Conservation (phyloP, 139 green algal genomes). For the Penium margaritaceum region DNA sequence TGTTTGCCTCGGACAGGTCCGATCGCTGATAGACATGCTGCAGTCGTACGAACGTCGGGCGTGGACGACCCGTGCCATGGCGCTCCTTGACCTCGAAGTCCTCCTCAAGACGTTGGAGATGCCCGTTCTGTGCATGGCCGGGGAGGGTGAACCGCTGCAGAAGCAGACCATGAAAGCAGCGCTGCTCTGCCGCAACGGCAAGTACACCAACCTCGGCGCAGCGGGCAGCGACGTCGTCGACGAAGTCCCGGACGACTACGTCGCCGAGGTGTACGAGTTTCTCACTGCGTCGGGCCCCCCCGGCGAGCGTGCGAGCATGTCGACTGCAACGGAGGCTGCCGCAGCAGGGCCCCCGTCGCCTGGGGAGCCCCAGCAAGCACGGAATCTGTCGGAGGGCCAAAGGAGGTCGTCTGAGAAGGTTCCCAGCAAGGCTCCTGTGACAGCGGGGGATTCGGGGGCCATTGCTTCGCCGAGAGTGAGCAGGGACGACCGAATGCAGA, state of each 20-base stretch:
- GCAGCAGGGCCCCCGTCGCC: too few relatives aligned
- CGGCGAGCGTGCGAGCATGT: background rate
- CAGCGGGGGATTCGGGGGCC: too few relatives aligned
- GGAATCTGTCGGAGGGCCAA: too few relatives aligned
- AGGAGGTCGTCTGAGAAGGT: too few relatives aligned
- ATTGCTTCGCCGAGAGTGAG: too few relatives aligned
- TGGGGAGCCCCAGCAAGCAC: too few relatives aligned
- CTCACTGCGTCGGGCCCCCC: background rate
- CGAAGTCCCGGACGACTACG: slow-evolving; percentile 22
- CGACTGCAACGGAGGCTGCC: too few relatives aligned
- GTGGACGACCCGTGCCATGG: slow-evolving; percentile 13
- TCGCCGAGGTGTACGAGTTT: slow-evolving; percentile 1
- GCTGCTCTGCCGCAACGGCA: slow-evolving; percentile 2
- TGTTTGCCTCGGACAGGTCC: slow-evolving; percentile 15
- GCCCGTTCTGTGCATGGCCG: slow-evolving; percentile 30
- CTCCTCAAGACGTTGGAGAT: slow-evolving; percentile 1
- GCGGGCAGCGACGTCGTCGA: slow-evolving; percentile 18
- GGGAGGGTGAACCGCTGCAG: slow-evolving; percentile 23
- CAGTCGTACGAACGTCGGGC: slow-evolving; percentile 21
- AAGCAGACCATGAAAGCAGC: slow-evolving; percentile 24
- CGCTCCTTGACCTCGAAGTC: slow-evolving; percentile 6
- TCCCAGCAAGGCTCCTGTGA: too few relatives aligned
- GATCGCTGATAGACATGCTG: slow-evolving; percentile 23
- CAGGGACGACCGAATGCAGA: too few relatives aligned
- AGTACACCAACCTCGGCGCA: slow-evolving; percentile 12